These are phyloP conservation scores for Allomyces javanicus DNA, from an alignment of 192 early-diverging fungal species.

Conservation along the genomic window DNA sequence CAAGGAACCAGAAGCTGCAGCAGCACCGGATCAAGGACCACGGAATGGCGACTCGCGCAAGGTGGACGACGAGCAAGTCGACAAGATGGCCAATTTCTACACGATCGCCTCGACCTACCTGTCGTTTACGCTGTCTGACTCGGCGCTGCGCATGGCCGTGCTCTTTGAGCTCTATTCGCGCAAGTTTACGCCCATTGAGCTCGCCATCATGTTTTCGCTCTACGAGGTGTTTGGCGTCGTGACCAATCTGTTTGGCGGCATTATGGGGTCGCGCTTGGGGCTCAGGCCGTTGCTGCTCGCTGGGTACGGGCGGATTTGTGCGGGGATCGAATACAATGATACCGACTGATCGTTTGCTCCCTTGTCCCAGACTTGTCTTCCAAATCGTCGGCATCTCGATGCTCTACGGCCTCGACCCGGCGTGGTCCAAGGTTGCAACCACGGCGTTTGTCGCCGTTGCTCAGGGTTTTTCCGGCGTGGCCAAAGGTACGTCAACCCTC, in stretches of 20 bases:
- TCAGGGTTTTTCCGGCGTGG: conserved; percentile 19
- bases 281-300: conserved; percentile 12
- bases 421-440: conserved; percentile 11
- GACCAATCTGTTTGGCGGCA: conserved; percentile 22
- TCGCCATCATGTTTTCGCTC: conserved; percentile 21
- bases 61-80: too few relatives aligned
- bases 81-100: conserved; percentile 12
- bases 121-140: conserved; percentile 22
- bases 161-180: conserved; percentile 15
- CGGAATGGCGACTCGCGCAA: too few relatives aligned
- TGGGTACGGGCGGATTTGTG: background rate
- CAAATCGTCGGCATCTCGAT: conserved; percentile 22
- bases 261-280: conserved; percentile 17
- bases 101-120: conserved; percentile 16
- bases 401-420: conserved; percentile 10
- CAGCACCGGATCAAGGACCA: too few relatives aligned
- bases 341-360: too few relatives aligned
- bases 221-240: conserved; percentile 23
- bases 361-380: conserved; percentile 3
- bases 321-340: too few relatives aligned
- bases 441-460: conserved; percentile 17
- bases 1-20: too few relatives aligned
- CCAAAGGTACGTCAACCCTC: background rate
- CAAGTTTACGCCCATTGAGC: conserved; percentile 15
- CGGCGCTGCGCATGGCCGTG: conserved; percentile 23